Conservation (phyloP, 2,329 filamentous ascomycete species). For the Microascus cirrosus region DNA sequence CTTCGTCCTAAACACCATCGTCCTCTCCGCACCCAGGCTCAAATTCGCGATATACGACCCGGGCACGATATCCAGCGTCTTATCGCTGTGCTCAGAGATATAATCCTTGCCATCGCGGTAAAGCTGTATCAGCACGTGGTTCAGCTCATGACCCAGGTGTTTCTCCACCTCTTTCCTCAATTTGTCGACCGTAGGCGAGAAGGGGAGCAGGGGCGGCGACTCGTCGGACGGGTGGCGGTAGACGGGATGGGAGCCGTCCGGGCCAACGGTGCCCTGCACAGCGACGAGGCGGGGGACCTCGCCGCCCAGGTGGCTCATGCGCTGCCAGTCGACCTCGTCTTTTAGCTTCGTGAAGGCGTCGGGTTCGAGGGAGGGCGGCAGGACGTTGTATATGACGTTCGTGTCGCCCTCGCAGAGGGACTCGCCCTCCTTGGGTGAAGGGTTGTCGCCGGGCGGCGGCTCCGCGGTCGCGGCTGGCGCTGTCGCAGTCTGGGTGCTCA, state of each 20-base stretch:
- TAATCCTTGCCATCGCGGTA: constrained; percentile 85
- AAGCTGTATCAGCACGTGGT: constrained; percentile 86
- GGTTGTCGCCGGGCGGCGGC: not conserved
- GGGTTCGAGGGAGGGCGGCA: constrained; percentile 44
- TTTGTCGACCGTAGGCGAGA: constrained; percentile 59
- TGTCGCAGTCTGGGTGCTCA: not conserved
- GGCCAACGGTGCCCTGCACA: constrained; percentile 63
- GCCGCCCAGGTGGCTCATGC: constrained; percentile 85
- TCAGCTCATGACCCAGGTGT: constrained; percentile 66
- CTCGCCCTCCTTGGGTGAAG: not conserved
- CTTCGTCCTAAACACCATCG: constrained; percentile 83
- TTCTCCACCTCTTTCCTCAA: constrained; percentile 61
- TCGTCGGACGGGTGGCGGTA: constrained; percentile 93
- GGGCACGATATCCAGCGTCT: constrained; percentile 80
- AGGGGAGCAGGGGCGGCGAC: constrained; percentile 64
- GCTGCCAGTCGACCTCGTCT: constrained; percentile 74
- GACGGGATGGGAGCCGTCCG: constrained; percentile 69
- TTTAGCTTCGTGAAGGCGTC: constrained; percentile 60
- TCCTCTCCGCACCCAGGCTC: constrained; percentile 82
- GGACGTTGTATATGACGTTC: constrained; percentile 56
- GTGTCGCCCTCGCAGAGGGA: constrained; percentile 72
- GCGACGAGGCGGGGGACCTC: constrained; percentile 86
- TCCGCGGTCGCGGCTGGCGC: not conserved
- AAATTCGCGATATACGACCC: constrained; percentile 83
- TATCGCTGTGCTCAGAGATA: constrained; percentile 95